A percentile compares a stretch with the other conserved stretches of the same genome.
phyloP scores from a whole-genome alignment of 441 rosid species.

The Populus hybrid region DNA sequence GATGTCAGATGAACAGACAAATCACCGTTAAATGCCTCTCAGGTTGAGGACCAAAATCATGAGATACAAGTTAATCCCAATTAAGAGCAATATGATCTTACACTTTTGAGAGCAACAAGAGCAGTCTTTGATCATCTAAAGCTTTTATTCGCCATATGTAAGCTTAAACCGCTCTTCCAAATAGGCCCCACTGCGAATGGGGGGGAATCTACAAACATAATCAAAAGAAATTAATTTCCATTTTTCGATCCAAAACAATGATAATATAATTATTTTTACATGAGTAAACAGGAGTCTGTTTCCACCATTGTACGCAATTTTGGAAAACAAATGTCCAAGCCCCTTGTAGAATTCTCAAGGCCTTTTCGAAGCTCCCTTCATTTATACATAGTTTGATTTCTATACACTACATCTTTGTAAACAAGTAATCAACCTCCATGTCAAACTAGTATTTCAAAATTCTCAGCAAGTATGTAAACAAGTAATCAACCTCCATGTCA shows the following conservation, averaged over 20 bases:
- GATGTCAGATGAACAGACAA: not conserved
- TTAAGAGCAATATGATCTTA: not conserved
- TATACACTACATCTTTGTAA: not conserved
- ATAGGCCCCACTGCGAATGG: slow-evolving; percentile 62
- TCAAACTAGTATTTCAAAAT: not conserved
- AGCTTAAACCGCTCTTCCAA: slow-evolving; percentile 49
- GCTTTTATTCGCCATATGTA: slow-evolving; percentile 29
- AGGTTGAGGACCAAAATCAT: not conserved
- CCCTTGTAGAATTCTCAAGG: not conserved
- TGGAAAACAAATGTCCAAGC: not conserved
- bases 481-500: not conserved
- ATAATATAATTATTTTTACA: not conserved
- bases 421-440: not conserved
- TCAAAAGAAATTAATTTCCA: not conserved
- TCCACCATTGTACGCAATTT: too few relatives aligned
- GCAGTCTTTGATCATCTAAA: not conserved
- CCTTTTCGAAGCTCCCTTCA: not conserved
- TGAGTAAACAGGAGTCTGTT: not conserved
- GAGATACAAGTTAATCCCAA: not conserved
- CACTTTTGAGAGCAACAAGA: not conserved
- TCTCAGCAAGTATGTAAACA: not conserved
- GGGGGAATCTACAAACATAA: slow-evolving; percentile 44
- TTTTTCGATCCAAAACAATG: not conserved
- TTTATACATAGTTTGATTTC: not conserved
- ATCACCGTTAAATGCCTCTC: not conserved